Evolutionary conservation across 75 land plant species (phyloP), one percentile per base, ranked within the genome.

Genomic region (Larix kaempferi): DNA sequence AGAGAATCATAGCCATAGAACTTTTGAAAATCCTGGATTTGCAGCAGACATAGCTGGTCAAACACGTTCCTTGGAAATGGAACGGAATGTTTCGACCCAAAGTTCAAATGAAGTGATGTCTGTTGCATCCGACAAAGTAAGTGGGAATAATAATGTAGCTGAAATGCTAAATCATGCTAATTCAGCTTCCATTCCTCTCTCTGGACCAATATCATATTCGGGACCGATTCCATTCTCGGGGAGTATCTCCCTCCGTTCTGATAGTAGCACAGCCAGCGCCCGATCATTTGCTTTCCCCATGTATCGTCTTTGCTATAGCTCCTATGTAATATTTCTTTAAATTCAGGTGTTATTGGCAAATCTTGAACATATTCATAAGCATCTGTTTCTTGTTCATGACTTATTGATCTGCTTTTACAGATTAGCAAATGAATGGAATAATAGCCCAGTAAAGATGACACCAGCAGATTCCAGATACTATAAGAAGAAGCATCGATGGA

Each of bases 361-460:
- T 49, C n/a, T 35, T 16, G 58, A 35, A 41, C 35, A 15, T 25
- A 21, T 27, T 49, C 41, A 12, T 39, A 59, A 22, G 66, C 15
- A 11, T 52, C 59, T 74, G 54, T 19, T 15, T 74, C 23, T 56
- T 74, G 76, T 37, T 15, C 27, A 37, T 26, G 6, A 16, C 35
- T 4, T 75, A 56, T 26, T 11, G 41, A 56, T 6, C 59, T 65
- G 59, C 6, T 7, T 49, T 3, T 62, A n/a, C 93, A 95, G 98
- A 56, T 80, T 95, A 60, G 86, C 90, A 56, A 67, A 86, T 57
- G 98, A 95, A 39, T 95, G 94, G 94, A 89, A 85, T 65, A 85
- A 89, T 77, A 95, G 96, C 78, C 98, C 96, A 21, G 94, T 87
- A 17, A 91, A 88, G 76, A 93, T 95, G 91, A 89, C 85, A 35